Conservation (phyloP, 345 rosid genomes). For the Pugionium dolabratum region DNA sequence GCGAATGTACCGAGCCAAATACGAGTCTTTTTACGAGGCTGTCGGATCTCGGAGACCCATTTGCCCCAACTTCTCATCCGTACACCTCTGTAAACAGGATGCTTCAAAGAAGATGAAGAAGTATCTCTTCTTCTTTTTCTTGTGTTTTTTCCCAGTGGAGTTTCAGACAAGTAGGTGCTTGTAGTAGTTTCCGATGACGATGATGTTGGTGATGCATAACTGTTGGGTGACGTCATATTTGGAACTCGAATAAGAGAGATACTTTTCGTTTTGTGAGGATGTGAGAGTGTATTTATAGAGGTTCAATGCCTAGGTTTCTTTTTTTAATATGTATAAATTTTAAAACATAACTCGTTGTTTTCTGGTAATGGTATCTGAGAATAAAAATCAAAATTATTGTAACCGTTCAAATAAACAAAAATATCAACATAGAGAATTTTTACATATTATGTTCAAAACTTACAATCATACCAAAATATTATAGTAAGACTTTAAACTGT, state of each 20-base stretch:
- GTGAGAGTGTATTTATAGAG: conserved; percentile 41
- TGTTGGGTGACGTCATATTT: conserved; percentile 37
- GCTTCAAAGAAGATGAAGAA: conserved; percentile 35
- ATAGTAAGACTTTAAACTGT: too few relatives aligned
- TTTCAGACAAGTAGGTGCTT: conserved; percentile 34
- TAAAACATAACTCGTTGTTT: conserved; percentile 32
- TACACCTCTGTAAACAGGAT: conserved; percentile 72
- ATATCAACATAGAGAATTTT: background rate
- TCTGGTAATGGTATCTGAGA: conserved; percentile 19
- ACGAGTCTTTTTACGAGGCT: conserved; percentile 76
- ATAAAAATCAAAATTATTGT: conserved; percentile 1
- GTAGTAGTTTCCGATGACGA: conserved; percentile 38
- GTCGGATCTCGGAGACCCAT: conserved; percentile 90
- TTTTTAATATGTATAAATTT: too few relatives aligned
- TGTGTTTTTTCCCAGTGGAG: conserved; percentile 8
- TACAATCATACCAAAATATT: background rate
- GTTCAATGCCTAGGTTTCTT: conserved; percentile 2
- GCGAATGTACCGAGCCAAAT: conserved; percentile 89
- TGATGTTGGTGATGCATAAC: conserved; percentile 34
- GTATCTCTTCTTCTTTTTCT: conserved; percentile 12
- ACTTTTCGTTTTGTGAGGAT: conserved; percentile 13
- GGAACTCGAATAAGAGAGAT: conserved; percentile 20
- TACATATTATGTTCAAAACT: background rate
- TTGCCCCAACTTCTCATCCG: conserved; percentile 91
- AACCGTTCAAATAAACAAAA: background rate